These are phyloP conservation scores for Alternaria consortialis DNA, from an alignment of 2,329 filamentous ascomycete species.

Conservation along the genomic window DNA sequence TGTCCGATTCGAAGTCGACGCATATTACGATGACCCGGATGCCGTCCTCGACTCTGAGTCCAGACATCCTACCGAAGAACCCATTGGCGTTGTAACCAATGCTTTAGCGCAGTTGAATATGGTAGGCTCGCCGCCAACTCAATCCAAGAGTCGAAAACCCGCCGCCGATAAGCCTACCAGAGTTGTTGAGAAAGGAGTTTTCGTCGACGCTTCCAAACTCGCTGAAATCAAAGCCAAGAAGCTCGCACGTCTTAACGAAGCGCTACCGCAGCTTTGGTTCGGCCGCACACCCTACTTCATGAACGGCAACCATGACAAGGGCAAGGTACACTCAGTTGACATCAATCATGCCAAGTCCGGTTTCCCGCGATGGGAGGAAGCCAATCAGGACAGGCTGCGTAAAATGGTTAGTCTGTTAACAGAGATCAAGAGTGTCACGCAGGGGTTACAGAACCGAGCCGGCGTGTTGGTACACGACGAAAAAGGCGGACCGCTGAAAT, in stretches of 20 bases:
- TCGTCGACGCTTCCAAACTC: conserved; percentile 15
- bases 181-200: conserved; percentile 12
- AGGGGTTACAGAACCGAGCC: not conserved
- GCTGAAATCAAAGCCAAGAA: conserved; percentile 30
- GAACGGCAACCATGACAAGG: conserved; percentile 23
- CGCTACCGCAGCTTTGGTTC: conserved; percentile 34
- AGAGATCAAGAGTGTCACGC: conserved; percentile 10
- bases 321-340: conserved; percentile 17
- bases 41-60: conserved; percentile 1
- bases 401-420: conserved; percentile 30
- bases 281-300: conserved; percentile 32
- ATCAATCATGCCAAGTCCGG: conserved; percentile 5
- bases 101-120: conserved; percentile 9
- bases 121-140: not conserved
- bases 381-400: conserved; percentile 21
- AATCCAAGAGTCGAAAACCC: not conserved
- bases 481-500: conserved; percentile 18
- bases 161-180: not conserved
- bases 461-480: conserved; percentile 24
- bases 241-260: not conserved
- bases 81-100: conserved; percentile 7
- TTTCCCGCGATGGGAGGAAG: conserved; percentile 26
- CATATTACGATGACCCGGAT: conserved; percentile 21
- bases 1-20: conserved; percentile 34
- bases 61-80: conserved; percentile 3